Base-by-base conservation (phyloP, 768 basidiomycete genomes). In the Mycena haematopus region DNA sequence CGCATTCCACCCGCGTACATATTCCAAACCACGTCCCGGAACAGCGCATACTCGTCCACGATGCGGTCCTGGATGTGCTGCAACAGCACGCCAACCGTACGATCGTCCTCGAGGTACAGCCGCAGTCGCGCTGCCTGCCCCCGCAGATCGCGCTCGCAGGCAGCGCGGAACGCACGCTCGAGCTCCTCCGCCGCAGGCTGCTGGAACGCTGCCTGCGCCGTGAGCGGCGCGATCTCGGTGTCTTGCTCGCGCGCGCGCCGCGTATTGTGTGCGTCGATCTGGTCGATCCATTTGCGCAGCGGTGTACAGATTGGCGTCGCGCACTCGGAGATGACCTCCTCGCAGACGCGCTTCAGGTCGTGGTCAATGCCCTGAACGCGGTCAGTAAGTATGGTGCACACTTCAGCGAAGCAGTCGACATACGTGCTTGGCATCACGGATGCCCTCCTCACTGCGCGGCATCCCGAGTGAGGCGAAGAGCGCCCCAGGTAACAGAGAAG, bases 291-390 rank as follows among this genome's bases (percentile, higher is more conserved):
- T 21, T 78, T 70, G 33, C 80, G 84, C 19, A 95, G 73, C 0
- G 90, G 84, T 4, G 78, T 77, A 44, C 86, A 86, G 25, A 92
- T 81, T 0, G 79, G 73, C 40, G 80, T 76, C 9, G 87, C 81
- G 63, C 88, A 88, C 15, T 83, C 75, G 3, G 80, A 75, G 60
- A 99, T 96, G 38, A 94, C 83, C 42, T 87, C 86, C 77, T 96
- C 94, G 76, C 96, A 99, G 0, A 88, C 89, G 19, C 80, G 80
- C 70, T 94, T 92, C 29, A 98, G 85, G 31, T 90, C 91, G 51
- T 88, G 82, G 75, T 98, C 96, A 67, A 97, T 90, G 62, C 89
- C 90, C 93, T 96, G 27, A 35, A 19, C 45, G 25, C 29, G 22
- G 60, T 17, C 50, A 29, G 52, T 35, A 15, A 50, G 33, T 55